phyloP scores from a whole-genome alignment of 345 rosid genomes.

The Limnanthes douglasii region DNA sequence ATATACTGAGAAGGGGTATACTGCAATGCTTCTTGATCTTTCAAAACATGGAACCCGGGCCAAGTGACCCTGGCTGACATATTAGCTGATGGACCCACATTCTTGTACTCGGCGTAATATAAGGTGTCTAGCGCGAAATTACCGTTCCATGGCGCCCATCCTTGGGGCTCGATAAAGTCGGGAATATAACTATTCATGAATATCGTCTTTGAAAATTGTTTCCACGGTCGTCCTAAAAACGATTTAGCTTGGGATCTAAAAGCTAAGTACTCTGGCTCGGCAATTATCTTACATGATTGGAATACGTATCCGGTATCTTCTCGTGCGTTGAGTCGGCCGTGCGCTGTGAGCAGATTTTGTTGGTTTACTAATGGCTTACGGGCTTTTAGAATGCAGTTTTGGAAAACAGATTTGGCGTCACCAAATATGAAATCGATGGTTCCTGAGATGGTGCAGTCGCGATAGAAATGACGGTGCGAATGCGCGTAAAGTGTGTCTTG shows the following conservation, averaged over 20 bases:
- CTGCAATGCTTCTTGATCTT: constrained; percentile 8
- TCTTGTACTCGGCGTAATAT: constrained; percentile 36
- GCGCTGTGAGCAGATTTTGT: constrained; percentile 41
- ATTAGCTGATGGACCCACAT: constrained; percentile 53
- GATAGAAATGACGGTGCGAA: constrained; percentile 74
- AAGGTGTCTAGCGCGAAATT: constrained; percentile 33
- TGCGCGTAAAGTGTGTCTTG: constrained; percentile 66
- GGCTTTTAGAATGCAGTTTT: constrained; percentile 42
- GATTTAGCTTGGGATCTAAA: constrained; percentile 18
- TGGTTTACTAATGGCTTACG: constrained; percentile 43
- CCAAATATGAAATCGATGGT: constrained; percentile 78
- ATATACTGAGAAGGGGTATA: constrained; percentile 29
- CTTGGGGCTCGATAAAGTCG: constrained; percentile 32
- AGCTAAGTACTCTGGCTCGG: constrained; percentile 20
- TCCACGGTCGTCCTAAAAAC: constrained; percentile 69
- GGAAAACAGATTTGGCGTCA: constrained; percentile 43
- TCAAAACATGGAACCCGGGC: constrained; percentile 38
- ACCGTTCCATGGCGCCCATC: constrained; percentile 58
- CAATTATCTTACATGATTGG: constrained; percentile 54
- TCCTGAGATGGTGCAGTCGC: constrained; percentile 63
- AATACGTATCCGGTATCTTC: constrained; percentile 39
- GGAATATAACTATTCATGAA: constrained; percentile 55
- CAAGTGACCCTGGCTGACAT: constrained; percentile 31
- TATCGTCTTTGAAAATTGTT: constrained; percentile 36
- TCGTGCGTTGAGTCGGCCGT: constrained; percentile 26